These are phyloP conservation scores for Coelastrella sp. DNA, from an alignment of 139 green algal species.

Conservation along the genomic window DNA sequence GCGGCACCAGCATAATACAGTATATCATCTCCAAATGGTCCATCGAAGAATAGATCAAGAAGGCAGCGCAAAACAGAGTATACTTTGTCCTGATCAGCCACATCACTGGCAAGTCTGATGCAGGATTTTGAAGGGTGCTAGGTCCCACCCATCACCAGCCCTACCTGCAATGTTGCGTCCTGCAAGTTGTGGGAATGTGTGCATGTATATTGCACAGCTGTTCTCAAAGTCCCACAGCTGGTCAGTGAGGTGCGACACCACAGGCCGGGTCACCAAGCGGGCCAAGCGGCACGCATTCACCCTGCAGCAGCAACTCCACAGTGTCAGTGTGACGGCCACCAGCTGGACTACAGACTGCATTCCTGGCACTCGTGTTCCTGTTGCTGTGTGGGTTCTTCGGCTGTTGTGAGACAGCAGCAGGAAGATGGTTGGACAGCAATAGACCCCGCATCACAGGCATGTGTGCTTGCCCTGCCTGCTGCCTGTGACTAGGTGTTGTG, in stretches of 20 bases:
- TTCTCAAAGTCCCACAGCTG: constrained; percentile 26
- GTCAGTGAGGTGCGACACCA: constrained; percentile 14
- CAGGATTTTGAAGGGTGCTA: too few relatives aligned
- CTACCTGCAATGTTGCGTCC: background rate
- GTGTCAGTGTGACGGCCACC: background rate
- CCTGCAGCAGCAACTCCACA: background rate
- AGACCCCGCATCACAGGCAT: background rate
- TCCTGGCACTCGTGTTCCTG: background rate
- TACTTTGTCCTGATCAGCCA: too few relatives aligned
- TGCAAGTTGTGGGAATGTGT: constrained; percentile 13
- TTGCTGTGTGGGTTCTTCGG: background rate
- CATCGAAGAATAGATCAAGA: too few relatives aligned
- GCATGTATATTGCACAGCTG: constrained; percentile 19
- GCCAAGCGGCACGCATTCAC: constrained; percentile 4
- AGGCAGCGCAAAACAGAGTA: too few relatives aligned
- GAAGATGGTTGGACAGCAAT: background rate
- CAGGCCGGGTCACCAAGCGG: constrained; percentile 10
- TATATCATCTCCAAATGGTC: too few relatives aligned
- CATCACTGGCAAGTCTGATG: too few relatives aligned
- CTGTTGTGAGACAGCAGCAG: too few relatives aligned
- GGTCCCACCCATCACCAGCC: background rate
- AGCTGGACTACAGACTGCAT: background rate
- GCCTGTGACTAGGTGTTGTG: background rate
- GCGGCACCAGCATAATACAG: too few relatives aligned
- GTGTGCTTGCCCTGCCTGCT: background rate